Base-by-base conservation (phyloP, 805 yeast genomes). In the Suhomyces sp. region DNA sequence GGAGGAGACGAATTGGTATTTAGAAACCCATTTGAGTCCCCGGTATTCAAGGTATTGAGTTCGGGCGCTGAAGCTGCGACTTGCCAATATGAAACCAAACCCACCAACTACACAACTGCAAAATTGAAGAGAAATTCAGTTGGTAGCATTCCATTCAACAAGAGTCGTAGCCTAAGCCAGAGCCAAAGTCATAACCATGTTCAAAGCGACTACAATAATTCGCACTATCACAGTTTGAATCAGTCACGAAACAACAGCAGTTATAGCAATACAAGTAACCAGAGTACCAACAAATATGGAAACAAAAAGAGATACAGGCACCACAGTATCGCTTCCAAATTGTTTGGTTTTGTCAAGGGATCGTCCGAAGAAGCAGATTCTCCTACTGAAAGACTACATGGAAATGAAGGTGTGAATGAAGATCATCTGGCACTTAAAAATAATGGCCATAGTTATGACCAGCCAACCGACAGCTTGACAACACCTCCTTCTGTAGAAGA, bases 1-100 rank as follows among this genome's bases (percentile, higher is more conserved):
- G 22, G 6, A 37, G 22, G 17, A 37, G 41, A 37, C 41, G 41
- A 37, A 37, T 45, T 47, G 22, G 52, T 50, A 17, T 57, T 60
- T 47, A 49, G 51, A 21, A 56, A 60, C 47, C 66, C 66, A 13
- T 61, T 61, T 29, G 63, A 57, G 21, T 41, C 56, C 6, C 35
- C 46, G 8, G 22, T 37, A 10, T 37, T 17, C 17, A 17, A 17
- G 3, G 41, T 10, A 19, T 37, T 37, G 17, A 37, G 41, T 12
- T 37, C 22, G 22, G 41, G 41, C 6, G 21, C 22, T 13, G 41
- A 37, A 17, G 41, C 41, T 37, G 41, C 41, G 3, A 37, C 12
- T 7, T 17, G 3, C 13, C 20, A 9, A 9, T 17, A 9, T 10
- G 22, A 37, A 19, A 17, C 4, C 20, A 19, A 37, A 9, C 41